Evolutionary conservation across 306 rosid genomes (phyloP), one percentile per base, ranked within the genome.

Genomic region (Cicer arietinum): DNA sequence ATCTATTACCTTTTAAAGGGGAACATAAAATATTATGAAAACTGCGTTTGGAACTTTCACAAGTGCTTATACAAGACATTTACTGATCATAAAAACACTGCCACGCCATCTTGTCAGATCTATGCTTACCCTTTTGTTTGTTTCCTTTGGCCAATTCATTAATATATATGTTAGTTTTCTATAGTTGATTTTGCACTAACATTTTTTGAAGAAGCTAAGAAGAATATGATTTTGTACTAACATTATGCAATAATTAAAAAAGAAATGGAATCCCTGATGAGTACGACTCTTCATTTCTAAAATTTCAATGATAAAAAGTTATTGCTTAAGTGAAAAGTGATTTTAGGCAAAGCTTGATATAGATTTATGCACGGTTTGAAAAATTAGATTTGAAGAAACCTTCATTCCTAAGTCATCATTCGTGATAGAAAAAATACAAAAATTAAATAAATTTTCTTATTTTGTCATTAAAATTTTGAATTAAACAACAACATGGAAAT

Each of bases 331-430:
- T 61, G 40, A 71, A 69, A 75, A 61, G 71, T 75, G 44, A 80
- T 76, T 60, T 69, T 18, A 73, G 64, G 75, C 68, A 73, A 65
- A 69, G 69, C 59, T 25, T 78, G 46, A 61, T 78, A 78, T 78
- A 51, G 57, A 64, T 44, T 61, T 52, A 43, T 4, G 20, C n/a
- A 69, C 18, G 14, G 54, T 18, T 53, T 48, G 10, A 51, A 47
- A 47, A 64, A 53, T 71, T 30, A 53, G 41, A 46, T 72, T 22
- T 30, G 0, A 70, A 18, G 77, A 63, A 69, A 61, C 44, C 80
- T 75, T 75, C 80, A 6, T 17, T 67, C 10, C 10, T 67, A 82
- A 82, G 77, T 59, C 25, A 73, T 37, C 22, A 20, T 44, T 11
- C 45, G 14, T n/a, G 14, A 67, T 43, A 8, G 17, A 9, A 9